Evolutionary conservation across 2,329 filamentous ascomycete species (phyloP).

Genomic region (Aspergillus aculeatinus): DNA sequence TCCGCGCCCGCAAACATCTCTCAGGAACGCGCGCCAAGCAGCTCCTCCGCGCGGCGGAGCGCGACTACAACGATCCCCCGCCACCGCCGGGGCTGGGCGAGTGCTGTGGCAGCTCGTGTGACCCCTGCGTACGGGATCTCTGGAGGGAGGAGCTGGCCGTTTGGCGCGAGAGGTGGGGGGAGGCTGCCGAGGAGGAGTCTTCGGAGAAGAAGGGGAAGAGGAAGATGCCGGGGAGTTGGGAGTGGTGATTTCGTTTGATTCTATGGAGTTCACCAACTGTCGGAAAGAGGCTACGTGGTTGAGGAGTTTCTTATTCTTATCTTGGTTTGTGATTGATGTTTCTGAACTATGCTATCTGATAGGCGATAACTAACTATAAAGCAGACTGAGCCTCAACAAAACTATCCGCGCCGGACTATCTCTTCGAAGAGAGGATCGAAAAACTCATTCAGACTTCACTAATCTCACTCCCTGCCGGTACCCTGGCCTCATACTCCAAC

Average conservation of each 20-base stretch:
- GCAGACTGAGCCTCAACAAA: background rate
- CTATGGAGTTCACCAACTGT: too few relatives aligned
- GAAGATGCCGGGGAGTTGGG: slow-evolving; percentile 23
- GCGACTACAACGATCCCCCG: slow-evolving; percentile 32
- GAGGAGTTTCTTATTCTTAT: too few relatives aligned
- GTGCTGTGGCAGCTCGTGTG: slow-evolving; percentile 40
- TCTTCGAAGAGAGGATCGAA: too few relatives aligned
- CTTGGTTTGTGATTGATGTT: background rate
- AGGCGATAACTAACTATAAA: background rate
- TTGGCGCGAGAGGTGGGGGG: slow-evolving; percentile 38
- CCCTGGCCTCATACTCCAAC: slow-evolving; percentile 62
- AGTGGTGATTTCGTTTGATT: slow-evolving; percentile 14
- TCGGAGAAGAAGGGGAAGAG: slow-evolving; percentile 11
- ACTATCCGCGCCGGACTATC: background rate
- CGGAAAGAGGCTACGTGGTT: too few relatives aligned
- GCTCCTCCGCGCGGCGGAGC: slow-evolving; percentile 31
- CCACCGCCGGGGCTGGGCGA: slow-evolving; percentile 32
- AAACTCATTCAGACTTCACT: background rate
- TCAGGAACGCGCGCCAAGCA: slow-evolving; percentile 34
- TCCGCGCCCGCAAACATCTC: slow-evolving; percentile 29
- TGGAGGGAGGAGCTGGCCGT: slow-evolving; percentile 35
- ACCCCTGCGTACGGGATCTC: slow-evolving; percentile 37
- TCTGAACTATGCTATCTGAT: background rate
- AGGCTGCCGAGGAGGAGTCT: slow-evolving; percentile 15
- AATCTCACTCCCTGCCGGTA: slow-evolving; percentile 44